Percentiles rank a stretch among this genome's conserved stretches.
Evolutionary conservation across 1,284 basidiomycete genomes (phyloP).

Genomic region (Ceratobasidium theobromae): DNA sequence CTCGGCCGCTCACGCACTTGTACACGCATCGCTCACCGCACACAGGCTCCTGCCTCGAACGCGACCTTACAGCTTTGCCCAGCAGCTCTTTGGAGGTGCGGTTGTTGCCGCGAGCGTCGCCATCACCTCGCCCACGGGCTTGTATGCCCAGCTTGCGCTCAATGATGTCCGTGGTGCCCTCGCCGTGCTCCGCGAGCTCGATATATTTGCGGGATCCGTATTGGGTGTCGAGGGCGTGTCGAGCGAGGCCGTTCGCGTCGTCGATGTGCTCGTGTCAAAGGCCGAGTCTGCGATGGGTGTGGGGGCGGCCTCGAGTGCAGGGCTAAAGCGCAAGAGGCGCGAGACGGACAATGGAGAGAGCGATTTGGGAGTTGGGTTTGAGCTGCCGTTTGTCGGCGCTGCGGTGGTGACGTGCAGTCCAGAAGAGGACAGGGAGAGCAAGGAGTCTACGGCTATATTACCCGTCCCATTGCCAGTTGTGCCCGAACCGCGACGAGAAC

Average conservation of each 20-base stretch:
- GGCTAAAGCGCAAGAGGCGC: neutral
- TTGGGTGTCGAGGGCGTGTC: slow-evolving; percentile 43
- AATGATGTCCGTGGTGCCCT: slow-evolving; percentile 55
- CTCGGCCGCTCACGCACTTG: slow-evolving; percentile 60
- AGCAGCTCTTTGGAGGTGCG: slow-evolving; percentile 61
- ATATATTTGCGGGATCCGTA: slow-evolving; percentile 40
- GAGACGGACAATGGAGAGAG: slow-evolving; percentile 53
- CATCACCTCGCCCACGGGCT: slow-evolving; percentile 52
- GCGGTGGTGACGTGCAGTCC: slow-evolving; percentile 44
- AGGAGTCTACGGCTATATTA: neutral
- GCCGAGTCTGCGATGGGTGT: neutral
- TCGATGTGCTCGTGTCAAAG: slow-evolving; percentile 33
- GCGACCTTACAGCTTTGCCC: slow-evolving; percentile 57
- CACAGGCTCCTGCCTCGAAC: slow-evolving; percentile 37
- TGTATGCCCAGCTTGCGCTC: slow-evolving; percentile 52
- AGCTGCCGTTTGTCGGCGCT: slow-evolving; percentile 52
- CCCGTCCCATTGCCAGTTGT: neutral
- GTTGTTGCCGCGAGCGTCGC: slow-evolving; percentile 61
- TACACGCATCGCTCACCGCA: slow-evolving; percentile 51
- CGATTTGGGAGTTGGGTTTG: slow-evolving; percentile 48
- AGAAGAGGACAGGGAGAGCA: too few relatives aligned
- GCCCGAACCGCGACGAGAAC: neutral
- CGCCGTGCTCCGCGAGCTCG: slow-evolving; percentile 50
- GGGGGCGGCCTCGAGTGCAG: neutral
- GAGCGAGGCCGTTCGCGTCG: slow-evolving; percentile 40